phyloP scores from a whole-genome alignment of 1,139 yeast genomes.

The Saccharomycopsis hybrid region DNA sequence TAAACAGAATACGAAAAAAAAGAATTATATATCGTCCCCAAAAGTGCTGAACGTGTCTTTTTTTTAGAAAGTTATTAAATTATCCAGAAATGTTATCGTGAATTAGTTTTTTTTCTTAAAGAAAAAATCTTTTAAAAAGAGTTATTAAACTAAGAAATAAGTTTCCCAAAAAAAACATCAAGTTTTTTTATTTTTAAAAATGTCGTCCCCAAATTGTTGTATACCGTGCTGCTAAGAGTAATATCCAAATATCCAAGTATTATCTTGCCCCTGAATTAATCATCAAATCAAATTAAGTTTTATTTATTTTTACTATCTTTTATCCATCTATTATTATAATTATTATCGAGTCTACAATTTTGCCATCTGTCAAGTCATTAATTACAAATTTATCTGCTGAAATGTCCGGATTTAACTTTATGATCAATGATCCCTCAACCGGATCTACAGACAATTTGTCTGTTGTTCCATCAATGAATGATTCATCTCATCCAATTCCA shows the following conservation, averaged over 20 bases:
- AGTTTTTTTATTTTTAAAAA: not conserved
- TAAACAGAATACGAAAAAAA: constrained; percentile 5
- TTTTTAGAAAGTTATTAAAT: not conserved
- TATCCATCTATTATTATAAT: not conserved
- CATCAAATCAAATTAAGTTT: constrained; percentile 1
- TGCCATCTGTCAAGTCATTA: not conserved
- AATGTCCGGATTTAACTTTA: constrained; percentile 16
- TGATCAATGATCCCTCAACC: constrained; percentile 13
- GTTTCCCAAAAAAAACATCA: not conserved
- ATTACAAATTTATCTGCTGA: not conserved
- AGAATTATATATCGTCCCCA: not conserved
- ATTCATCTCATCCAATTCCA: constrained; percentile 13
- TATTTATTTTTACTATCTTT: not conserved
- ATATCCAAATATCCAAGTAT: not conserved
- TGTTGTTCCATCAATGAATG: constrained; percentile 2
- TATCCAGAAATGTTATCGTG: constrained; percentile 4
- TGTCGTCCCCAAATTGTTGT: constrained; percentile 3
- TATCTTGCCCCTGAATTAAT: not conserved
- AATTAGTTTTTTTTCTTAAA: not conserved
- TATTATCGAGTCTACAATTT: not conserved
- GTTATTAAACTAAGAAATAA: not conserved
- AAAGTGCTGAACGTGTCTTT: not conserved
- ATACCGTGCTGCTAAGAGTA: not conserved
- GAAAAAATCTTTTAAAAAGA: constrained; percentile 1
- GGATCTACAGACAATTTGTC: constrained; percentile 4